Conservation (phyloP, 129 eudicot species). For the Dittrichia graveolens region DNA sequence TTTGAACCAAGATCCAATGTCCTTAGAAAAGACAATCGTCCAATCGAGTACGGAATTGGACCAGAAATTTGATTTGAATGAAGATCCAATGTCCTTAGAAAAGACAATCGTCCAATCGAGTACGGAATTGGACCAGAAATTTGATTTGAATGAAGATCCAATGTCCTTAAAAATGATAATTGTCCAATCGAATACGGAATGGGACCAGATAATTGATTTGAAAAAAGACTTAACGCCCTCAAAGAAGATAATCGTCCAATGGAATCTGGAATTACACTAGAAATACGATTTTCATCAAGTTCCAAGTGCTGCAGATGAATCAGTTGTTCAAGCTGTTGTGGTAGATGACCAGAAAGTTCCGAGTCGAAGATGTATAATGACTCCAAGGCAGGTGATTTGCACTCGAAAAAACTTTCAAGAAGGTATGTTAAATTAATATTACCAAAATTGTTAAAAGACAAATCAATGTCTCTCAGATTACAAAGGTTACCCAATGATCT, state of each 20-base stretch:
- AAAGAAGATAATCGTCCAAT: too few species aligned
- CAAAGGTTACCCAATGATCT: conserved; percentile 17
- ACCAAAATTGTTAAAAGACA: not conserved
- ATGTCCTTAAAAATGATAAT: not conserved
- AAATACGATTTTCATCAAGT: too few species aligned
- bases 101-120: too few species aligned
- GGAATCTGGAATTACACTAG: too few species aligned
- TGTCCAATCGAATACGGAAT: not conserved
- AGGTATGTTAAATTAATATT: not conserved
- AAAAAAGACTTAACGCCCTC: too few species aligned
- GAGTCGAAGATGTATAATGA: not conserved
- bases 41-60: too few species aligned
- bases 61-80: too few species aligned
- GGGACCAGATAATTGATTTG: not conserved
- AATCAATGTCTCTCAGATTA: not conserved
- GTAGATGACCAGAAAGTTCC: not conserved
- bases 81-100: too few species aligned
- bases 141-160: not conserved
- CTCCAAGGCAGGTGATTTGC: conserved; percentile 17
- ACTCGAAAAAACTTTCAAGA: conserved; percentile 4
- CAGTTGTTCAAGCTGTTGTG: too few species aligned
- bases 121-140: not conserved
- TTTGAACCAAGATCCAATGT: too few species aligned
- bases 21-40: too few species aligned
- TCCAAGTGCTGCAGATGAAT: too few species aligned